Conservation (phyloP, 345 rosid genomes). For the Hypericum perforatum region DNA sequence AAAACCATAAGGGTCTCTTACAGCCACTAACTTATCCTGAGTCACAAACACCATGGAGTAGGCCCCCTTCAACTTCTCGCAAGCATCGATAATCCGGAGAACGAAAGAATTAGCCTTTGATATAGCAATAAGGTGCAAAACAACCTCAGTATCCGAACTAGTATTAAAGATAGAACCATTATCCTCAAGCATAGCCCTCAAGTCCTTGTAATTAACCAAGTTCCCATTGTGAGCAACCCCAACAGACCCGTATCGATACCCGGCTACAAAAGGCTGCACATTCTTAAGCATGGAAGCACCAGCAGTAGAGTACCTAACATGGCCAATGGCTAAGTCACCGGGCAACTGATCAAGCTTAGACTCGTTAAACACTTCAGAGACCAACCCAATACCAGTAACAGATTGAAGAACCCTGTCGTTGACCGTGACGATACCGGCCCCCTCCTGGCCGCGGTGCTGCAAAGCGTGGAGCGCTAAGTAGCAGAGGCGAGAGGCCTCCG, state of each 20-base stretch:
- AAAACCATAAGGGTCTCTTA: slow-evolving; percentile 83
- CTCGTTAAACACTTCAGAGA: slow-evolving; percentile 81
- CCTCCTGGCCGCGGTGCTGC: slow-evolving; percentile 98
- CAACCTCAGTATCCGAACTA: slow-evolving; percentile 93
- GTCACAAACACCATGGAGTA: slow-evolving; percentile 92
- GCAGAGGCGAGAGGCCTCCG: slow-evolving; percentile 87
- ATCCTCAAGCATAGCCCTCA: slow-evolving; percentile 70
- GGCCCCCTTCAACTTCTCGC: slow-evolving; percentile 81
- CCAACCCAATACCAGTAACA: slow-evolving; percentile 87
- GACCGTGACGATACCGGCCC: slow-evolving; percentile 94
- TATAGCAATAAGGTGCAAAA: slow-evolving; percentile 84
- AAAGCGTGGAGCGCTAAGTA: slow-evolving; percentile 88
- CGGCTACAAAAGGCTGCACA: slow-evolving; percentile 98
- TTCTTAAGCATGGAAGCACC: slow-evolving; percentile 91
- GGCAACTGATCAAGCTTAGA: slow-evolving; percentile 80
- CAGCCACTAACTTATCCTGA: slow-evolving; percentile 89
- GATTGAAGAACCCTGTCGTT: slow-evolving; percentile 61
- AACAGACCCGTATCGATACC: slow-evolving; percentile 72
- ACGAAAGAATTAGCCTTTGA: slow-evolving; percentile 87
- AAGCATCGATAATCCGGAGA: slow-evolving; percentile 83
- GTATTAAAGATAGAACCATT: slow-evolving; percentile 89
- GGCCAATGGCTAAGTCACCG: slow-evolving; percentile 80
- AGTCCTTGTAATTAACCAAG: slow-evolving; percentile 58
- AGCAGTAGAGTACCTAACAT: slow-evolving; percentile 92
- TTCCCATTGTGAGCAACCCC: slow-evolving; percentile 99